These are phyloP conservation scores for Hypocrella siamensis DNA, from an alignment of 2,329 filamentous ascomycete species.

Conservation along the genomic window DNA sequence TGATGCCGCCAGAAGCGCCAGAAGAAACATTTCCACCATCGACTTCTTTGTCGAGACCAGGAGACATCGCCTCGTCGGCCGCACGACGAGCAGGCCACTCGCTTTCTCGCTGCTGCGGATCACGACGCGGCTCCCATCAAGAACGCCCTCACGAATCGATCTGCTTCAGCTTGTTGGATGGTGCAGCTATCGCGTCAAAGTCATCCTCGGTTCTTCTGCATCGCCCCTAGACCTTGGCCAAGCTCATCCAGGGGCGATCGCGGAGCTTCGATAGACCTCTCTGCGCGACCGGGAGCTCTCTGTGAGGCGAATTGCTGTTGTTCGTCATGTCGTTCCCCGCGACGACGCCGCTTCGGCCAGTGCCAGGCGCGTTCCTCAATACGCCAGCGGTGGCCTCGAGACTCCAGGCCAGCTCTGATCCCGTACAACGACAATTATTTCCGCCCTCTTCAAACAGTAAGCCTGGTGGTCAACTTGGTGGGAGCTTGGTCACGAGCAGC, in stretches of 20 bases:
- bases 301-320: constrained; percentile 3
- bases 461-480: constrained; percentile 1
- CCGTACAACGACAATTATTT: constrained; percentile 37
- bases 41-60: too few species aligned
- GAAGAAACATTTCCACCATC: too few species aligned
- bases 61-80: too few species aligned
- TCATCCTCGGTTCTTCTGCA: neutral
- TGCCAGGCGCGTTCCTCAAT: constrained; percentile 62
- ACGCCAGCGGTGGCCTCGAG: constrained; percentile 49
- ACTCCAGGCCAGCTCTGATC: constrained; percentile 26
- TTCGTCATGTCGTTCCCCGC: constrained; percentile 37
- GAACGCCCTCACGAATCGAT: neutral
- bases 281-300: neutral
- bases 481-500: constrained; percentile 6
- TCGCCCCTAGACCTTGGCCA: neutral
- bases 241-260: neutral
- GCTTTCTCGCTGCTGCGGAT: too few species aligned
- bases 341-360: constrained; percentile 52
- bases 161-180: constrained; percentile 3
- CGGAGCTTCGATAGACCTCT: neutral
- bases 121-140: constrained; percentile 1
- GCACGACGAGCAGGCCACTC: too few species aligned
- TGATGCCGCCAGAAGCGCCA: too few species aligned
- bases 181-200: constrained; percentile 3
- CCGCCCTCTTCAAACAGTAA: constrained; percentile 12